Evolutionary conservation across 306 rosid species (phyloP), one percentile per base, ranked within the genome.

Genomic region (Prunus mume): DNA sequence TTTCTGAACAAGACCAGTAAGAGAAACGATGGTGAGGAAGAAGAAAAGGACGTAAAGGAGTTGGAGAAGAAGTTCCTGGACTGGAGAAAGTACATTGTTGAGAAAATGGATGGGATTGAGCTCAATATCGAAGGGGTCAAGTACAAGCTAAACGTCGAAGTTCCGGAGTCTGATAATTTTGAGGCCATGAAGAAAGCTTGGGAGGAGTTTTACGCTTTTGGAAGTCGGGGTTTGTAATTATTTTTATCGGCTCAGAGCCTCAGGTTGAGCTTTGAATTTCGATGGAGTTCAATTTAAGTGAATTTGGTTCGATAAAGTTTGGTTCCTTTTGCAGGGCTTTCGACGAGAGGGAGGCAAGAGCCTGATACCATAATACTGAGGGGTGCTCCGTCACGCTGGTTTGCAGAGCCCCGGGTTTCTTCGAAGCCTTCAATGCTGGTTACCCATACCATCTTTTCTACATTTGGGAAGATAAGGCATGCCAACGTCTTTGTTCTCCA

Each of bases 341-440:
- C 89, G 47, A 85, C 84, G 86, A 74, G 75, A 78, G 88, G 78
- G 83, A 86, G 64, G 51, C 87, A 82, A 45, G 90, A 89, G 52
- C 90, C 92, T 2, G 97, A 95, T 78, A 95, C 98, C 0, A 80
- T 92, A 41, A 73, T 90, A 12, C 69, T 95, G 41, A 85, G 87
- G 54, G 96, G 92, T 6, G 80, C 88, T 11, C 98, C 98, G 0
- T 95, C 97, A 12, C 84, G 97, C 43, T 95, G 98, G 98, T 95
- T 95, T 60, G 89, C 97, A 0, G 98, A 95, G 85, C 96, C 97
- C 0, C 76, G 91, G 73, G 97, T 95, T 85, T 95, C 97, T 17
- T 95, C 98, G 1, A 92, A 95, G 86, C 96, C 96, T 78, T 95
- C 98, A 52, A 85, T 90, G 95, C 88, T 95, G 52, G 98, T 95